A percentile compares a stretch with the other conserved stretches of the same genome.
Evolutionary conservation across 345 rosid species (phyloP).

Genomic region (Viola odorata): DNA sequence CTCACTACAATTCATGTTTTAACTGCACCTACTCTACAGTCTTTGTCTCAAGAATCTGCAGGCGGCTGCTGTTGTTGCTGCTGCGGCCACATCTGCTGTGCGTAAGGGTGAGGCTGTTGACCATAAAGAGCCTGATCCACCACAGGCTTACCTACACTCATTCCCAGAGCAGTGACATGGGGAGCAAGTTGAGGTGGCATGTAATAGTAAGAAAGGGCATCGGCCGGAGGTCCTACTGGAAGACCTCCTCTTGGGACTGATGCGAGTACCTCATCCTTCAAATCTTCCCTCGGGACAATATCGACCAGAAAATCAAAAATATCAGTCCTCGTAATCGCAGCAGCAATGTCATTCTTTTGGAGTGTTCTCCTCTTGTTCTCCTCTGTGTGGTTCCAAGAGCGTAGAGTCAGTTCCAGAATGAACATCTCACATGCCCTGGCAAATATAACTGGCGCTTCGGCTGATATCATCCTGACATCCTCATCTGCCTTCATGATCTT

Average conservation of each 20-base stretch:
- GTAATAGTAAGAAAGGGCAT: conserved; percentile 29
- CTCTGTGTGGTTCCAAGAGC: conserved; percentile 41
- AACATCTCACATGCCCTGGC: conserved; percentile 43
- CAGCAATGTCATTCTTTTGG: conserved; percentile 38
- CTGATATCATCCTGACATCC: conserved; percentile 40
- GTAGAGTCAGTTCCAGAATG: conserved; percentile 33
- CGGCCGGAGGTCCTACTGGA: conserved; percentile 24
- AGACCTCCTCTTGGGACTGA: conserved; percentile 24
- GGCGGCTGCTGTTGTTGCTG: conserved; percentile 29
- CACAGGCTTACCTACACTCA: conserved; percentile 15
- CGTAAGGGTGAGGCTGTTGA: conserved; percentile 27
- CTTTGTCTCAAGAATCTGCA: conserved; percentile 14
- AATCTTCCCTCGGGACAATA: conserved; percentile 37
- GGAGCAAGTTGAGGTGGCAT: conserved; percentile 28
- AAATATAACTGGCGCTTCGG: conserved; percentile 37
- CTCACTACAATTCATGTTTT: background rate
- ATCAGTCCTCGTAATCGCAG: conserved; percentile 34
- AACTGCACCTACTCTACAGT: background rate
- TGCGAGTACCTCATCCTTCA: conserved; percentile 29
- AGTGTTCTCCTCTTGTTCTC: conserved; percentile 42
- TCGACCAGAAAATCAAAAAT: conserved; percentile 38
- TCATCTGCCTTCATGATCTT: conserved; percentile 44
- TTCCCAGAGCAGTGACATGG: conserved; percentile 19
- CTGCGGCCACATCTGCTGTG: conserved; percentile 26
- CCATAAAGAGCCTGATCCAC: conserved; percentile 21